Percentiles rank a stretch among this genome's conserved stretches.
Evolutionary conservation across 2,329 filamentous ascomycete genomes (phyloP).

Genomic region (Penicillium sumatraense): DNA sequence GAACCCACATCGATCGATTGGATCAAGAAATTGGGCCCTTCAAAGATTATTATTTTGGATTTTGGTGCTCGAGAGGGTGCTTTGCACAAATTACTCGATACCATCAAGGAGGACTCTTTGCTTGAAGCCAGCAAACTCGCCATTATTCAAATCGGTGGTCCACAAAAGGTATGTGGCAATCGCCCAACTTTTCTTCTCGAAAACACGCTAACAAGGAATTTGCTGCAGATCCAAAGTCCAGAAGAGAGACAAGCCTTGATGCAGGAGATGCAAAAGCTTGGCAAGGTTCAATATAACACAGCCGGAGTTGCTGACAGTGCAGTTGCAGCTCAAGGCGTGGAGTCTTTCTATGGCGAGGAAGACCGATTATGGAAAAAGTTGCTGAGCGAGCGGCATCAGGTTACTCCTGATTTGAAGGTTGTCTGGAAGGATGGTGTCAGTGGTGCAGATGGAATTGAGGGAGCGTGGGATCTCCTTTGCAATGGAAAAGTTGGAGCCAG

Average conservation of each 20-base stretch:
- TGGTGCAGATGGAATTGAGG: slow-evolving; percentile 19
- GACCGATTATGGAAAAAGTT: slow-evolving; percentile 11
- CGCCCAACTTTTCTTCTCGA: neutral
- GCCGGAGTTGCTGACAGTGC: slow-evolving; percentile 15
- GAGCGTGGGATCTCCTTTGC: slow-evolving; percentile 17
- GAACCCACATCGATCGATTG: slow-evolving; percentile 6
- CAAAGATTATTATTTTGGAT: slow-evolving; percentile 23
- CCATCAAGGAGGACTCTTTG: neutral
- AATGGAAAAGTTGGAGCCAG: slow-evolving; percentile 11
- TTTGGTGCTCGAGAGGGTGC: slow-evolving; percentile 16
- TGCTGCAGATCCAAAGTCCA: slow-evolving; percentile 1
- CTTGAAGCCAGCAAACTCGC: slow-evolving; percentile 9
- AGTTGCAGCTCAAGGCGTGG: neutral
- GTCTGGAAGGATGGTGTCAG: slow-evolving; percentile 15
- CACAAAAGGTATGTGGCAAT: slow-evolving; percentile 19
- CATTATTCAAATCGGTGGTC: slow-evolving; percentile 18
- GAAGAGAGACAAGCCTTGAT: slow-evolving; percentile 3
- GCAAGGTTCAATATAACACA: slow-evolving; percentile 17
- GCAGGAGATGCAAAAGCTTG: slow-evolving; percentile 1
- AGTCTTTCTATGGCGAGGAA: slow-evolving; percentile 6
- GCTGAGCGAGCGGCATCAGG: slow-evolving; percentile 9
- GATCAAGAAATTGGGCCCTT: slow-evolving; percentile 6
- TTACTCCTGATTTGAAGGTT: slow-evolving; percentile 16
- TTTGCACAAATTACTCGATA: slow-evolving; percentile 3
- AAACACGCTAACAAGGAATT: neutral